Percentiles rank a stretch among this genome's conserved stretches.
These are phyloP conservation scores for Alternaria triticina DNA, from an alignment of 2,329 filamentous ascomycete species.

Conservation along the genomic window DNA sequence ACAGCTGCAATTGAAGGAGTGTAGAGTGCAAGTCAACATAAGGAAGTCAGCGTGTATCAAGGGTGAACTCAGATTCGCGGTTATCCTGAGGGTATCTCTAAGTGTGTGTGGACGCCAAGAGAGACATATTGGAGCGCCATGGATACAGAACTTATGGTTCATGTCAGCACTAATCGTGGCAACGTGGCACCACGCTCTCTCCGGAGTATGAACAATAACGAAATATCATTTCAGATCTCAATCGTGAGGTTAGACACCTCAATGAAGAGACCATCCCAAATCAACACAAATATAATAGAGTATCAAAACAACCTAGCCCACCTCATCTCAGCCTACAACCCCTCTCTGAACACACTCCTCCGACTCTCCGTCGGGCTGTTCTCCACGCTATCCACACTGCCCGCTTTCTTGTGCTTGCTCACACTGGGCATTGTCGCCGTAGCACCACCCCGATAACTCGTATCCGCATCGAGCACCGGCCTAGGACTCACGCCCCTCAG, in stretches of 20 bases:
- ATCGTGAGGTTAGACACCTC: background rate
- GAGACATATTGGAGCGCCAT: background rate
- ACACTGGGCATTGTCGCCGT: conserved; percentile 51
- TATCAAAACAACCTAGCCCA: no score
- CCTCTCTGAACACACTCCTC: conserved; percentile 73
- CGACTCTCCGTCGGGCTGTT: conserved; percentile 70
- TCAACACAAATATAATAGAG: background rate
- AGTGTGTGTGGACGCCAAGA: background rate
- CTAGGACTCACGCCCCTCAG: conserved; percentile 77
- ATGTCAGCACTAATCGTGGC: background rate
- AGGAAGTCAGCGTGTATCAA: no score
- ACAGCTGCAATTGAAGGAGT: background rate
- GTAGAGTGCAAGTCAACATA: no score
- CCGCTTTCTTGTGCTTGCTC: conserved; percentile 36
- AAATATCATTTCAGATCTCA: background rate
- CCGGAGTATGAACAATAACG: background rate
- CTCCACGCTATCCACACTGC: conserved; percentile 47
- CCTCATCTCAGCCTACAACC: conserved; percentile 56
- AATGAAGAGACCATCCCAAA: background rate
- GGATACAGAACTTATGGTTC: background rate
- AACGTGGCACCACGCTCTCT: background rate
- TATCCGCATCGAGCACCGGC: conserved; percentile 62
- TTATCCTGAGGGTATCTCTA: fast-evolving
- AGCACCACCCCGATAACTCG: conserved; percentile 45
- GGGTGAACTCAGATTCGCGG: no score